Base-by-base conservation (phyloP, 306 rosid species). In the Cicer chorassanicum region DNA sequence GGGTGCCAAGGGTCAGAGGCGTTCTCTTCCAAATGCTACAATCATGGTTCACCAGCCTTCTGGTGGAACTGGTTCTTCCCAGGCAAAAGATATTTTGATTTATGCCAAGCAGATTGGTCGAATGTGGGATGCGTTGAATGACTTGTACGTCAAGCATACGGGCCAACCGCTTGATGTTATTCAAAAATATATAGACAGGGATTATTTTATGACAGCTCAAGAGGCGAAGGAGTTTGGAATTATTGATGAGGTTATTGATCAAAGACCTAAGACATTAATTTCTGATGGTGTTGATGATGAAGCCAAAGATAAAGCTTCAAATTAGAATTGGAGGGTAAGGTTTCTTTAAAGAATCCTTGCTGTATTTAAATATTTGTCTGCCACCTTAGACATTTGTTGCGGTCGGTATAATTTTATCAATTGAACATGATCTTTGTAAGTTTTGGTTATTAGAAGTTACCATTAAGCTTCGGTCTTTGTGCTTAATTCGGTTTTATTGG, bases 11-110 rank as follows among this genome's bases (percentile, higher is more conserved):
- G 99, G 99, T 11, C 88, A 92, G 86, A 86, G 99, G 81, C 96
- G 96, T 21, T 24, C 98, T 7, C 99, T 94, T 77, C 98, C 99
- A 1, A 89, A 94, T 84, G 93, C 99, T 3, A 81, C 96, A 1
- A 48, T 94, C 73, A 94, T 94, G 99, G 76, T 94, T 84, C 99
- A 94, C 85, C 99, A 94, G 82, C 96, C 96, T 62, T 94, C 99
- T 1, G 98, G 98, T 29, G 98, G 99, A 45, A 92, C 86, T 29
- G 89, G 93, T 24, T 2, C 29, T 24, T 24, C 29, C 73, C 99
- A 94, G 88, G 99, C 99, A 4, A 92, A 87, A 86, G 97, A 92
- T 73, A 87, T 94, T 57, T 82, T 89, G 2, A 92, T 94, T 77
- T 96, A 94, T 81, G 89, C 99, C 2, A 90, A 94, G 83, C 99